Base-by-base conservation (phyloP, 495 filamentous ascomycete genomes). In the Talaromyces adpressus region DNA sequence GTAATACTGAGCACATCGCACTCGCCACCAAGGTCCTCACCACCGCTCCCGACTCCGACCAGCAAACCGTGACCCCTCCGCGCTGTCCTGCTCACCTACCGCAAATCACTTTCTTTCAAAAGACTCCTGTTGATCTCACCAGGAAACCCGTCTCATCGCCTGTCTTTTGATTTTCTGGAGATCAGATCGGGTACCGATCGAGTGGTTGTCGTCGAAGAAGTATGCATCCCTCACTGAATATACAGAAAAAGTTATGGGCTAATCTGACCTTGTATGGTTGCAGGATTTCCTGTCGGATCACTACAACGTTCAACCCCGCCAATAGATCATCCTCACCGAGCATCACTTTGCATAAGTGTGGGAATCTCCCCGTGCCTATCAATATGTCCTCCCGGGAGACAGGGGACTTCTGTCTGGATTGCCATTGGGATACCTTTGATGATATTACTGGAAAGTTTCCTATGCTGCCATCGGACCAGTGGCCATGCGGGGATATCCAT, bases 381-480 rank as follows among this genome's bases (percentile, higher is more conserved):
- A 47, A 52, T 54, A 80, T 80, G 77, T 65, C 72, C 30, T 67
- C 75, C 61, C 75, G 77, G 64, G 63, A 69, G 62, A 54, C 63
- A 57, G 72, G 72, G 49, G 71, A 76, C 61, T 77, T 73, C 61
- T 81, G 78, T 63, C 73, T 81, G 11, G 78, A 78, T 64, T 79
- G 76, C 64, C 73, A 72, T 36, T 79, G 78, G 77, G 75, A 79
- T 41, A 66, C 68, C 7, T 76, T 79, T 39, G 72, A 75, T 62
- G 60, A 62, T 52, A 47, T 49, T 22, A 36, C 41, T n/a, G 41
- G 27, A n/a, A 62, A 62, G 23, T 20, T 53, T 22, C 45, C 60
- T 5, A 52, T 62, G 9, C 60, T 52, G 14, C 60, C 60, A 23
- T 30, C 60, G 5, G 60, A 53, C 3, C 70, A 74, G 51, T 78